Conservation (phyloP, 768 basidiomycete genomes). For the Suillus clintonianus region DNA sequence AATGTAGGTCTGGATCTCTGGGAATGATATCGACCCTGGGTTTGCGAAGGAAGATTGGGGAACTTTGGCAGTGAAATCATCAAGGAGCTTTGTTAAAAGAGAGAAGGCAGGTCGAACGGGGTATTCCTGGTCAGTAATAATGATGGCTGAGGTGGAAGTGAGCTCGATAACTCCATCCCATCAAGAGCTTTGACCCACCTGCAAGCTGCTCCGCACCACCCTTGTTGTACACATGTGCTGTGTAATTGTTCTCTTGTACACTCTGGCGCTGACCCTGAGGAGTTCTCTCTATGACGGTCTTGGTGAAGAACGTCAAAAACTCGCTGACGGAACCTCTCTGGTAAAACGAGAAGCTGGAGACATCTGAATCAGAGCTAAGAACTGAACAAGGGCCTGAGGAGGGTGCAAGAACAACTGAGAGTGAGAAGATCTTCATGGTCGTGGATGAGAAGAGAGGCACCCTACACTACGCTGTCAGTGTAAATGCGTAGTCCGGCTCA, state of each 20-base stretch:
- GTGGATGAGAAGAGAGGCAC: conserved; percentile 9
- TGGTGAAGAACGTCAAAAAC: conserved; percentile 93
- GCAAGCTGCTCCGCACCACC: conserved; percentile 84
- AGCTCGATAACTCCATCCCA: conserved; percentile 2
- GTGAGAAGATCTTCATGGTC: conserved; percentile 84
- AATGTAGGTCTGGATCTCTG: conserved; percentile 73
- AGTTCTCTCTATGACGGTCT: conserved; percentile 90
- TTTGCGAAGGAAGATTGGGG: conserved; percentile 69
- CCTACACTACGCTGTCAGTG: neutral
- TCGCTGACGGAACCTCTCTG: conserved; percentile 85
- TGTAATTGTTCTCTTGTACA: conserved; percentile 91
- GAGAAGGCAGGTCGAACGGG: conserved; percentile 97
- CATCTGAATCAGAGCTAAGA: conserved; percentile 72
- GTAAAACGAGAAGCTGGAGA: conserved; percentile 93
- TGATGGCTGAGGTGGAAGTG: conserved; percentile 58
- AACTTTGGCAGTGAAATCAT: conserved; percentile 85
- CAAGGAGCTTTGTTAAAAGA: conserved; percentile 86
- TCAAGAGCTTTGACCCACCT: conserved; percentile 48
- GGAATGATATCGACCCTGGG: conserved; percentile 73
- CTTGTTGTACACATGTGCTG: conserved; percentile 90
- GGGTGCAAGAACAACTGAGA: conserved; percentile 73
- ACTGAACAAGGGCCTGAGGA: conserved; percentile 62
- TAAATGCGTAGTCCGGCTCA: neutral
- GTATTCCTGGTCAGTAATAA: conserved; percentile 95
- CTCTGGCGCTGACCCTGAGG: conserved; percentile 87